phyloP scores from a whole-genome alignment of 2,329 filamentous ascomycete species.

The Fusarium mundagurra region DNA sequence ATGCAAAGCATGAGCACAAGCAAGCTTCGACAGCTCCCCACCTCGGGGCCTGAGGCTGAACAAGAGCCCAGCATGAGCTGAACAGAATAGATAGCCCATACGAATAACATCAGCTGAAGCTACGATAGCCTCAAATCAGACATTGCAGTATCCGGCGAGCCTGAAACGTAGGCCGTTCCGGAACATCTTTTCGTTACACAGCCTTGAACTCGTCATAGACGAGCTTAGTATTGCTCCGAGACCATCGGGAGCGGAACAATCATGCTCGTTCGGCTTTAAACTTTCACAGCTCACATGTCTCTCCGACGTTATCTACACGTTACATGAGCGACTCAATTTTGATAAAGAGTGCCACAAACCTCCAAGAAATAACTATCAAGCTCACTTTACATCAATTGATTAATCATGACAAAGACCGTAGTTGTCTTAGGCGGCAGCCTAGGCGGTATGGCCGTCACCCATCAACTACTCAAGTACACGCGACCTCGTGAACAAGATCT shows the following conservation, averaged over 20 bases:
- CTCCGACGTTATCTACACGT: background rate
- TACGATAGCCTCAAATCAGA: background rate
- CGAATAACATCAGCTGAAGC: background rate
- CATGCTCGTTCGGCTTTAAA: slow-evolving; percentile 4
- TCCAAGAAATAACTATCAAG: background rate
- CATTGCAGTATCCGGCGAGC: background rate
- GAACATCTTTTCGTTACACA: background rate
- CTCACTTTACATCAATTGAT: background rate
- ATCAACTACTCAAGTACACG: slow-evolving; percentile 64
- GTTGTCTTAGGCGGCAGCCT: slow-evolving; percentile 65
- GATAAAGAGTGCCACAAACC: background rate
- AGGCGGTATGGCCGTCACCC: slow-evolving; percentile 62
- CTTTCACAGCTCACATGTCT: slow-evolving; percentile 3
- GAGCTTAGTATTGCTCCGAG: slow-evolving; percentile 12
- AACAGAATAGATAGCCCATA: background rate
- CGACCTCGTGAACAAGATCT: slow-evolving; percentile 55
- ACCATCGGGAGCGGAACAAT: slow-evolving; percentile 13
- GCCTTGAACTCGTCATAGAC: slow-evolving; percentile 33
- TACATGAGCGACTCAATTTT: background rate
- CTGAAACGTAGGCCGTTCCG: slow-evolving; percentile 18
- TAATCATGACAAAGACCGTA: slow-evolving; percentile 60
- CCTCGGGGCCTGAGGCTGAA: background rate
- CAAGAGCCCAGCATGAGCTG: background rate
- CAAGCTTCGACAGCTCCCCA: background rate
- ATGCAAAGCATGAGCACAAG: background rate